A percentile compares a stretch with the other conserved stretches of the same genome.
Conservation (phyloP, 768 basidiomycete species). For the Leccinum subgranulosum region DNA sequence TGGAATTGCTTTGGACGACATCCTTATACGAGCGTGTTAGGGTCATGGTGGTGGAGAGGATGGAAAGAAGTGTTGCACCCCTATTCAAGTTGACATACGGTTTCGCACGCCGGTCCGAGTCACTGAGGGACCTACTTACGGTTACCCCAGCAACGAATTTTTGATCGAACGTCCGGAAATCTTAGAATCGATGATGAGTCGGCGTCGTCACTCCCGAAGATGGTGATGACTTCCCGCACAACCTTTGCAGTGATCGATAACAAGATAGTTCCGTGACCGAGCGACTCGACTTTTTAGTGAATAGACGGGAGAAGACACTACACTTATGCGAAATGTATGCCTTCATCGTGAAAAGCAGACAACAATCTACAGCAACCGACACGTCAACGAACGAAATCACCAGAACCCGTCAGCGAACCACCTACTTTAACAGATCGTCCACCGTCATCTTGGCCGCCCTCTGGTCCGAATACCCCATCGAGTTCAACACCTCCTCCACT, state of each 20-base stretch:
- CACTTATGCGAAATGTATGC: constrained; percentile 64
- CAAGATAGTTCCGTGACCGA: background rate
- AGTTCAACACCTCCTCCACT: constrained; percentile 69
- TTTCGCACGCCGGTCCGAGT: too few relatives aligned
- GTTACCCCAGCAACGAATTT: too few relatives aligned
- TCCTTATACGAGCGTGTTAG: too few relatives aligned
- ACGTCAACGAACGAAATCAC: background rate
- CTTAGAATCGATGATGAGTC: too few relatives aligned
- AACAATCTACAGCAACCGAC: constrained; percentile 45
- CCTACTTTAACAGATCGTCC: constrained; percentile 86
- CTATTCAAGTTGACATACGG: too few relatives aligned
- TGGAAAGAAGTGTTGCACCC: too few relatives aligned
- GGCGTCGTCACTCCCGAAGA: too few relatives aligned
- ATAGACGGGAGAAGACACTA: background rate
- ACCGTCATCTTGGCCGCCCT: constrained; percentile 93
- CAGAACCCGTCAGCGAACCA: constrained; percentile 10
- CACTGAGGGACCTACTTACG: too few relatives aligned
- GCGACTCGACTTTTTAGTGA: too few relatives aligned
- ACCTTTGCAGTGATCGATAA: too few relatives aligned
- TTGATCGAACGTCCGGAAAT: too few relatives aligned
- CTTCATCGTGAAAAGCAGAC: constrained; percentile 70
- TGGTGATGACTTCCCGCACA: too few relatives aligned
- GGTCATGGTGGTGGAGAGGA: background rate
- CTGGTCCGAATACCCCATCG: constrained; percentile 69
- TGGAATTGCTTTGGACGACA: background rate